Evolutionary conservation across 768 basidiomycete species (phyloP), one percentile per base, ranked within the genome.

Genomic region (Mrakia gelida): DNA sequence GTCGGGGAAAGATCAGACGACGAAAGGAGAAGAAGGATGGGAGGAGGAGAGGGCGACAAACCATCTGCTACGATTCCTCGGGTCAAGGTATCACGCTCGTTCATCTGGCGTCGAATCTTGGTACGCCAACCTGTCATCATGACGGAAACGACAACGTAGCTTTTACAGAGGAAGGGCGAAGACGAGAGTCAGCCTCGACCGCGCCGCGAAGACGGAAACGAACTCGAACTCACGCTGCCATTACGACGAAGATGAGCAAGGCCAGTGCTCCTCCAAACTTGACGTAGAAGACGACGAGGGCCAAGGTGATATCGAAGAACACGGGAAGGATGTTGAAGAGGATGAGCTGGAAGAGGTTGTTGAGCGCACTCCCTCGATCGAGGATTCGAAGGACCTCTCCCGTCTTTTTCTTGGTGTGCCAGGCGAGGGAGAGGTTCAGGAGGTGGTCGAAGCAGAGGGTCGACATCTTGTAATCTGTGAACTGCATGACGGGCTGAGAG

Each of bases 271-370:
- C 78, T 45, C 81, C 85, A 67, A 84, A 84, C 10, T 84, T 81
- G 38, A 80, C 82, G 49, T 82, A 84, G 75, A 85, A 83, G 32
- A 85, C 80, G 16, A 82, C 82, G 56, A 85, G 83, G 0, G 81
- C 83, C 63, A 85, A 82, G 59, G 83, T 52, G 65, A 92, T 90
- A 83, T 98, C 96, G 71, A 94, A 85, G 78, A 95, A 88, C 16
- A 91, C 92, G 0, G 95, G 95, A 38, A 91, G 81, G 80, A 94
- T 89, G 80, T 89, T 91, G 88, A 95, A 95, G n/a, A 95, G 83
- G 45, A 96, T 84, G 34, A 92, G 87, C 89, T 93, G 91, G 78
- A 94, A 87, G 4, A 90, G 89, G 80, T 89, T 91, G 84, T 95
- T 95, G 83, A 96, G 92, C 0, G 93, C 92, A 38, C 91, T 91